Evolutionary conservation across 2,329 filamentous ascomycete genomes (phyloP).

Genomic region (Calycina herbarum): DNA sequence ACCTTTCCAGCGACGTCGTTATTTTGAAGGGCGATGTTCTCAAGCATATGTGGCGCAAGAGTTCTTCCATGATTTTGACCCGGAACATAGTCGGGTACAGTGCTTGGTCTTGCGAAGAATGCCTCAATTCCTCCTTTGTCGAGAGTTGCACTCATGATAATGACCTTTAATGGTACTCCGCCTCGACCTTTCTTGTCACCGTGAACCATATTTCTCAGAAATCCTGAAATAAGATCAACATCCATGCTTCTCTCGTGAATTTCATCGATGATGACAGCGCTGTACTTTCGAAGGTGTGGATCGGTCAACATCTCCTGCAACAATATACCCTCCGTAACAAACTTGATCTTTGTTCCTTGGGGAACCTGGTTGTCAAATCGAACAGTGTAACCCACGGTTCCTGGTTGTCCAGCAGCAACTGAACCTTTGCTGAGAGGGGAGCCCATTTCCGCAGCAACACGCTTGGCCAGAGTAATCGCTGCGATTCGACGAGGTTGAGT

Average conservation of each 20-base stretch:
- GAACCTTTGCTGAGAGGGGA: slow-evolving; percentile 58
- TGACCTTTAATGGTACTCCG: slow-evolving; percentile 77
- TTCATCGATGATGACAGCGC: slow-evolving; percentile 89
- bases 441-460: slow-evolving; percentile 83
- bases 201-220: slow-evolving; percentile 74
- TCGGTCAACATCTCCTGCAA: slow-evolving; percentile 91
- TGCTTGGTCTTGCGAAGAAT: slow-evolving; percentile 61
- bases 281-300: slow-evolving; percentile 79
- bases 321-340: slow-evolving; percentile 93
- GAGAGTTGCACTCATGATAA: slow-evolving; percentile 96
- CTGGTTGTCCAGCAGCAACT: slow-evolving; percentile 39
- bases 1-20: slow-evolving; percentile 5
- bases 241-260: slow-evolving; percentile 96
- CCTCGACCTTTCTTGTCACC: slow-evolving; percentile 63
- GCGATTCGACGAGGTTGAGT: slow-evolving; percentile 94
- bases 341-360: slow-evolving; percentile 85
- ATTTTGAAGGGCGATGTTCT: slow-evolving; percentile 7
- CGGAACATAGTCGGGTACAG: slow-evolving; percentile 34
- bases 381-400: slow-evolving; percentile 84
- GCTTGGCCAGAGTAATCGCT: slow-evolving; percentile 83
- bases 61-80: slow-evolving; percentile 31
- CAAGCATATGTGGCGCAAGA: slow-evolving; percentile 29
- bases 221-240: slow-evolving; percentile 87
- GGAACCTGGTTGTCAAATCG: slow-evolving; percentile 88
- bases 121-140: slow-evolving; percentile 75